Percentiles rank a stretch among this genome's conserved stretches.
These are phyloP conservation scores for Royoungia palumana DNA, from an alignment of 768 basidiomycete genomes.

Conservation along the genomic window DNA sequence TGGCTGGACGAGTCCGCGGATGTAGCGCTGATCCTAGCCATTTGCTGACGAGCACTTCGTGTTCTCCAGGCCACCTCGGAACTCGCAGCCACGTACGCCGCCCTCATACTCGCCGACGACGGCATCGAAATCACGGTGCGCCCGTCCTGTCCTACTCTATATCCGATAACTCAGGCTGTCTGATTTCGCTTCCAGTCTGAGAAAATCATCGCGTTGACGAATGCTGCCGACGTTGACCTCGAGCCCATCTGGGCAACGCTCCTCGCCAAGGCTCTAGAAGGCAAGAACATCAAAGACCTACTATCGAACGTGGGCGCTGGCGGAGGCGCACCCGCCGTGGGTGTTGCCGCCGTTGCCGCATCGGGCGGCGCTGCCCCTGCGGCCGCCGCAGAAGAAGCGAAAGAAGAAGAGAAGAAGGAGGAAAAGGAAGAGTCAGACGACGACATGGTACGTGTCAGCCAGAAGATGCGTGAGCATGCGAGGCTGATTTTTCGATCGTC, in stretches of 20 bases:
- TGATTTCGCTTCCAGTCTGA: conserved; percentile 59
- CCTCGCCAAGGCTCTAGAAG: conserved; percentile 96
- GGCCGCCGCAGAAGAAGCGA: conserved; percentile 68
- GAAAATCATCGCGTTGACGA: conserved; percentile 84
- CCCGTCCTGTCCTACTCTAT: conserved; percentile 13
- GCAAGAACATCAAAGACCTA: conserved; percentile 95
- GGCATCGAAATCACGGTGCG: conserved; percentile 95
- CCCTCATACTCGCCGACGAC: conserved; percentile 98
- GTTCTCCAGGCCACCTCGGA: conserved; percentile 53
- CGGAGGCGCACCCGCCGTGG: conserved; percentile 78
- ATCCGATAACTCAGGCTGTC: neutral
- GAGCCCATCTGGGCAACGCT: conserved; percentile 98
- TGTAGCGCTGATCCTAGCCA: conserved; percentile 1
- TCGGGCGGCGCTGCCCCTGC: conserved; percentile 57
- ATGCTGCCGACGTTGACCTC: conserved; percentile 78
- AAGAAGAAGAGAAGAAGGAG: conserved; percentile 83
- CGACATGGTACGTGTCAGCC: conserved; percentile 37
- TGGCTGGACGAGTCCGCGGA: conserved; percentile 10
- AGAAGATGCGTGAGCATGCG: neutral
- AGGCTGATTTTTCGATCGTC: neutral
- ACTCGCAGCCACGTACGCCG: conserved; percentile 93
- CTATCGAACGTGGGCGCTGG: conserved; percentile 94
- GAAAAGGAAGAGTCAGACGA: conserved; percentile 90
- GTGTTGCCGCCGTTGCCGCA: conserved; percentile 47
- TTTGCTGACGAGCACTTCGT: conserved; percentile 11